Evolutionary conservation across 257 asterid genomes (phyloP).

Genomic region (Ballota nigra): DNA sequence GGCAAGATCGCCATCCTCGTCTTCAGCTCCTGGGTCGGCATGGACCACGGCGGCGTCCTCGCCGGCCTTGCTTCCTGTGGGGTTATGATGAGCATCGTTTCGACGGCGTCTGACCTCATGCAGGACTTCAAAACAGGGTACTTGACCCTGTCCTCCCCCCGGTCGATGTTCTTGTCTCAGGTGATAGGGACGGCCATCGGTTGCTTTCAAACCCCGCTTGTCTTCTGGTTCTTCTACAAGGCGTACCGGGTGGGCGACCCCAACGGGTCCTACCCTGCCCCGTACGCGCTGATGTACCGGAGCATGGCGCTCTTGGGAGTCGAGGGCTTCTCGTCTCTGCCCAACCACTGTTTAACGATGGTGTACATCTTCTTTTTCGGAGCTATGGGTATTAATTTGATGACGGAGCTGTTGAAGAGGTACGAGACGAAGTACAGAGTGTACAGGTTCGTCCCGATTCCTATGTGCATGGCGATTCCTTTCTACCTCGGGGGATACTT

Average conservation of each 20-base stretch:
- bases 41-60: slow-evolving; percentile 49
- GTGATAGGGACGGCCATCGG: slow-evolving; percentile 59
- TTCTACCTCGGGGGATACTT: slow-evolving; percentile 69
- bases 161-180: slow-evolving; percentile 63
- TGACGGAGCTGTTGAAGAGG: slow-evolving; percentile 23
- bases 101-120: slow-evolving; percentile 66
- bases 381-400: slow-evolving; percentile 30
- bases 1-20: slow-evolving; percentile 63
- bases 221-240: slow-evolving; percentile 64
- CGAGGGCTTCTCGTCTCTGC: slow-evolving; percentile 61
- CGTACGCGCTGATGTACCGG: slow-evolving; percentile 46
- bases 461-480: slow-evolving; percentile 89
- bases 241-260: slow-evolving; percentile 53
- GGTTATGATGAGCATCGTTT: slow-evolving; percentile 68
- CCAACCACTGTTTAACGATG: slow-evolving; percentile 51
- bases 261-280: slow-evolving; percentile 49
- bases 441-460: slow-evolving; percentile 57
- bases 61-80: slow-evolving; percentile 77
- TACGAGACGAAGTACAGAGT: slow-evolving; percentile 43
- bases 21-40: slow-evolving; percentile 65
- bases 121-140: slow-evolving; percentile 72
- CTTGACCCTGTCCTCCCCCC: slow-evolving; percentile 59
- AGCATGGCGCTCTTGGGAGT: slow-evolving; percentile 61
- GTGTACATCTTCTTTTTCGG: slow-evolving; percentile 33
- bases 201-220: slow-evolving; percentile 43